These are phyloP conservation scores for Didymella arachidicola DNA, from an alignment of 2,329 filamentous ascomycete species.

Conservation along the genomic window DNA sequence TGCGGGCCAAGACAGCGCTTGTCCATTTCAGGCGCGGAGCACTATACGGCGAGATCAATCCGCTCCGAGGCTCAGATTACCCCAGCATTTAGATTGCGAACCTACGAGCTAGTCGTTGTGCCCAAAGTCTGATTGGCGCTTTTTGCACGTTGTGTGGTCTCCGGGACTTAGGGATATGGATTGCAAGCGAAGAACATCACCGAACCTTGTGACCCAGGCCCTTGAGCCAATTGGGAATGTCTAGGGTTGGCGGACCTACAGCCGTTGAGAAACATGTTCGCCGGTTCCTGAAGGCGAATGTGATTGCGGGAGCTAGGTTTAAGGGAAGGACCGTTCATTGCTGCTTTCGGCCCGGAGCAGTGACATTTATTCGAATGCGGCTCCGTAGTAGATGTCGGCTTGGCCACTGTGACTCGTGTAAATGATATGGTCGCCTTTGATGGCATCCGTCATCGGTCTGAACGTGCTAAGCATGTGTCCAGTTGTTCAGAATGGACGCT, in stretches of 20 bases:
- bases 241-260: conserved; percentile 15
- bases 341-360: conserved; percentile 17
- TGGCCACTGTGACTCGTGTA: neutral
- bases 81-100: conserved; percentile 20
- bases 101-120: conserved; percentile 1
- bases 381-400: neutral
- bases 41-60: conserved; percentile 10
- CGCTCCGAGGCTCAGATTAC: conserved; percentile 14
- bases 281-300: conserved; percentile 12
- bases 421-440: neutral
- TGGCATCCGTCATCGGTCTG: neutral
- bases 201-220: conserved; percentile 5
- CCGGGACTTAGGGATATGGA: conserved; percentile 2
- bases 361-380: neutral
- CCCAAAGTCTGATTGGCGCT: conserved; percentile 10
- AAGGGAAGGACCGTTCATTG: neutral
- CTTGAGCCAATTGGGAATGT: conserved; percentile 1
- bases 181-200: neutral
- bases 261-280: conserved; percentile 7
- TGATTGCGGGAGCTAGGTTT: neutral
- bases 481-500: neutral
- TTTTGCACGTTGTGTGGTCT: neutral
- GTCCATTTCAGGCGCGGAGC: conserved; percentile 16
- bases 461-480: neutral
- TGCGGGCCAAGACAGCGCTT: conserved; percentile 16